phyloP scores from a whole-genome alignment of 352 stramenopile species.

The Pseudoperonospora humuli region DNA sequence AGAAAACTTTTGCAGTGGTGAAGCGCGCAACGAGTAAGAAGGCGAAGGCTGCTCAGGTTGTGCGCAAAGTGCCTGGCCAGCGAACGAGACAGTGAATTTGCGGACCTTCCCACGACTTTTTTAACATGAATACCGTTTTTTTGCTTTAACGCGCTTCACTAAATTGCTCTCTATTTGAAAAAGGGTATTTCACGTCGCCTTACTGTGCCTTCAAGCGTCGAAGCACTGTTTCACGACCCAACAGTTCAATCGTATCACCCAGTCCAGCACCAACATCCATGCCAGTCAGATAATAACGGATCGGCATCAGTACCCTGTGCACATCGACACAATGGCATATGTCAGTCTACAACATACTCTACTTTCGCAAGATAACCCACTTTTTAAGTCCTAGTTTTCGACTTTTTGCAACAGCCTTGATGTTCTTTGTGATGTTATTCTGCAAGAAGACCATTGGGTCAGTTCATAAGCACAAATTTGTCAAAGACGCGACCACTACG shows the following conservation, averaged over 20 bases:
- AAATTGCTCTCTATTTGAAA: constrained; percentile 1
- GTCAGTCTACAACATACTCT: background rate
- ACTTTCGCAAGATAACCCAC: constrained; percentile 26
- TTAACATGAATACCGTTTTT: constrained; percentile 15
- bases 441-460: constrained; percentile 12
- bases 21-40: constrained; percentile 33
- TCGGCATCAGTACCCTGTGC: constrained; percentile 76
- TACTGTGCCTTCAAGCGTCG: constrained; percentile 30
- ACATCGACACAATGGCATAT: constrained; percentile 3
- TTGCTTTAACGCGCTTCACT: constrained; percentile 2
- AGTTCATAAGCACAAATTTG: background rate
- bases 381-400: constrained; percentile 75
- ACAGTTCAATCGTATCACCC: constrained; percentile 73
- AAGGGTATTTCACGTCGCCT: background rate
- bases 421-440: constrained; percentile 67
- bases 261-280: constrained; percentile 82
- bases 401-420: constrained; percentile 71
- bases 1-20: constrained; percentile 18
- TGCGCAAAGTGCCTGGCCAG: constrained; percentile 38
- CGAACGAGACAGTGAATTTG: constrained; percentile 31
- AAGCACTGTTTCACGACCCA: constrained; percentile 56
- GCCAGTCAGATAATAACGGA: constrained; percentile 79
- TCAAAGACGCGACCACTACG: background rate
- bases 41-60: constrained; percentile 27
- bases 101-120: background rate